Evolutionary conservation across 2,329 filamentous ascomycete species (phyloP).

Genomic region (Thielaviopsis populi): DNA sequence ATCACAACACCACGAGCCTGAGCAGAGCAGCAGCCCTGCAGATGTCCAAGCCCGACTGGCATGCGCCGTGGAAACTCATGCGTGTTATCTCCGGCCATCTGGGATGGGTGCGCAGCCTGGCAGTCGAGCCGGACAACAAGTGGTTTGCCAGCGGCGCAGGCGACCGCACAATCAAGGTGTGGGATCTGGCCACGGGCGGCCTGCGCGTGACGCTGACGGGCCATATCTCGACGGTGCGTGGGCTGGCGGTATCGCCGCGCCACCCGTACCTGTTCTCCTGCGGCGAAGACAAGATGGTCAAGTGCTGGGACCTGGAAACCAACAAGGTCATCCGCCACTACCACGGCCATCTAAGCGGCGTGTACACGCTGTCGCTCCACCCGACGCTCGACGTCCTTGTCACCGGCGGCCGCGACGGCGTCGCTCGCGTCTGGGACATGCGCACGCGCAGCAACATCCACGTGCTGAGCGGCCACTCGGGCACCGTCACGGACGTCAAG

Average conservation of each 20-base stretch:
- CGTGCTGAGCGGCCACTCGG: conserved; percentile 79
- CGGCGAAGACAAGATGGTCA: conserved; percentile 99
- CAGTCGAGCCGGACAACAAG: conserved; percentile 89
- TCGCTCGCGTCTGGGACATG: conserved; percentile 97
- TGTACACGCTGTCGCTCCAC: conserved; percentile 86
- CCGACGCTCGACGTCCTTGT: conserved; percentile 89
- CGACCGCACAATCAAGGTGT: conserved; percentile 96
- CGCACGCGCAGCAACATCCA: conserved; percentile 90
- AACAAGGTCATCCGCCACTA: conserved; percentile 98
- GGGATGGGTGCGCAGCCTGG: conserved; percentile 80
- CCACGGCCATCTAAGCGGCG: conserved; percentile 89
- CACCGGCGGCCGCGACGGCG: conserved; percentile 86
- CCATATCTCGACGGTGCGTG: conserved; percentile 85
- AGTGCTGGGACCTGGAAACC: conserved; percentile 99
- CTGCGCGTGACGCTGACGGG: conserved; percentile 77
- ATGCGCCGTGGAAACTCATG: conserved; percentile 96
- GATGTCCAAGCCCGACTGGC: conserved; percentile 73
- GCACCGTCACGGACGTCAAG: conserved; percentile 74
- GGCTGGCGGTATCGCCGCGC: conserved; percentile 77
- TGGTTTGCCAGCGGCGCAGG: conserved; percentile 96
- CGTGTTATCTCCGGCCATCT: conserved; percentile 92
- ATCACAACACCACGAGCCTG: conserved; percentile 19
- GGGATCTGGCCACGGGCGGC: conserved; percentile 83
- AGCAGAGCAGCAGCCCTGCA: conserved; percentile 22
- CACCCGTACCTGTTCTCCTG: conserved; percentile 97